These are phyloP conservation scores for Trichomonas vaginalis DNA, from an alignment of 208 protist species.

Conservation along the genomic window DNA sequence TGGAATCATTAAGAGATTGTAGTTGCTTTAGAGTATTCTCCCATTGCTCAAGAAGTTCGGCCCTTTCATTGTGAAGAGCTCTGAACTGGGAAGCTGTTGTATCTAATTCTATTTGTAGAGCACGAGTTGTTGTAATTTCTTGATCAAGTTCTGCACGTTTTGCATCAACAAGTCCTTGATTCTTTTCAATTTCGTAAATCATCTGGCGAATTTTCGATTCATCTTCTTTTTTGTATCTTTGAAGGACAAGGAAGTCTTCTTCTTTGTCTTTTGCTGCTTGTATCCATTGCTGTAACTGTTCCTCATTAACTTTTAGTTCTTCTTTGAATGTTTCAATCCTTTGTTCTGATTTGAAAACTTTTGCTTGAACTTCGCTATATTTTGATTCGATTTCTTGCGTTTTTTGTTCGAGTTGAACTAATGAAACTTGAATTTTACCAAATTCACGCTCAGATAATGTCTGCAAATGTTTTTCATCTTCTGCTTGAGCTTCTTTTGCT, in stretches of 20 bases:
- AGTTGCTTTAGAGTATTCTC: neutral
- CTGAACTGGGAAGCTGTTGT: neutral
- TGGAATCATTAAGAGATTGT: neutral
- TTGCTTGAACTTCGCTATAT: neutral
- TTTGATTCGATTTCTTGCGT: neutral
- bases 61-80: neutral
- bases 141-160: neutral
- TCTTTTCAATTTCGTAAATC: neutral
- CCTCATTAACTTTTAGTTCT: neutral
- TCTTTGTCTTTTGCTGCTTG: neutral
- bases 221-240: slow-evolving; percentile 18
- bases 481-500: neutral
- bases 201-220: neutral
- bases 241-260: neutral
- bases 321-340: neutral
- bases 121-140: neutral
- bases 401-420: neutral
- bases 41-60: slow-evolving; percentile 8
- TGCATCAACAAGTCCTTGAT: neutral
- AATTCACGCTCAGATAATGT: neutral
- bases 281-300: slow-evolving; percentile 6
- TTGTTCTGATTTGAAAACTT: neutral
- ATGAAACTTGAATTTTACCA: neutral
- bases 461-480: slow-evolving; percentile 2
- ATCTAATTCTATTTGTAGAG: slow-evolving; percentile 19